These are phyloP conservation scores for Candida quercuum DNA, from an alignment of 805 yeast species.

Conservation along the genomic window DNA sequence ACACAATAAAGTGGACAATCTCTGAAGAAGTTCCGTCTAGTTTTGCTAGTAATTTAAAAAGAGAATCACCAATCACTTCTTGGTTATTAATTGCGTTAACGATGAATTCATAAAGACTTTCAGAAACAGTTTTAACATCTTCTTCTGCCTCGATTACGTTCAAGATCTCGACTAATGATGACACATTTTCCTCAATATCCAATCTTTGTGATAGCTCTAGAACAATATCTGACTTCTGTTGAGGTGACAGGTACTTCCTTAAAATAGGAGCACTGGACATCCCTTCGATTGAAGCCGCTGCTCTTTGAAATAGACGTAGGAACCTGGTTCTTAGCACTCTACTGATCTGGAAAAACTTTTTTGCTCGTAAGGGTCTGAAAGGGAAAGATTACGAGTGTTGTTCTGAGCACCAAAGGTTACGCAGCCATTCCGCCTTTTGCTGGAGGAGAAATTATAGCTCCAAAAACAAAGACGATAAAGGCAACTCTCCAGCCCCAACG, in stretches of 20 bases:
- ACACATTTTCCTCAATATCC: background rate
- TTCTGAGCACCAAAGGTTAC: too few relatives aligned
- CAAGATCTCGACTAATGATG: background rate
- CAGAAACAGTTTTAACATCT: background rate
- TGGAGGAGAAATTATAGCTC: too few relatives aligned
- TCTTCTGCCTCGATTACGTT: background rate
- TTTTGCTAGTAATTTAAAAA: constrained; percentile 2
- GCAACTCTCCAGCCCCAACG: too few relatives aligned
- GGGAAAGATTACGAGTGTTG: too few relatives aligned
- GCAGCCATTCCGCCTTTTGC: too few relatives aligned
- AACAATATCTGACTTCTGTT: background rate
- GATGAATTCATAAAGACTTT: background rate
- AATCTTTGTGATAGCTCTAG: background rate
- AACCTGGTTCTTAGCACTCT: too few relatives aligned
- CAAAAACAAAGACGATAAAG: too few relatives aligned
- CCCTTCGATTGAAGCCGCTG: too few relatives aligned
- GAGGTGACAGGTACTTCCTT: background rate
- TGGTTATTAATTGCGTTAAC: background rate
- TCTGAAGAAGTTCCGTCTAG: constrained; percentile 5
- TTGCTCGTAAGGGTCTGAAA: too few relatives aligned
- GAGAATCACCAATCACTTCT: background rate
- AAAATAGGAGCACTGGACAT: too few relatives aligned
- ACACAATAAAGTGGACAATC: constrained; percentile 4
- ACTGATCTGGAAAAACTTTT: too few relatives aligned
- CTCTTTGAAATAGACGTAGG: too few relatives aligned